These are phyloP conservation scores for Alternaria longipes DNA, from an alignment of 2,329 filamentous ascomycete genomes.

Conservation along the genomic window DNA sequence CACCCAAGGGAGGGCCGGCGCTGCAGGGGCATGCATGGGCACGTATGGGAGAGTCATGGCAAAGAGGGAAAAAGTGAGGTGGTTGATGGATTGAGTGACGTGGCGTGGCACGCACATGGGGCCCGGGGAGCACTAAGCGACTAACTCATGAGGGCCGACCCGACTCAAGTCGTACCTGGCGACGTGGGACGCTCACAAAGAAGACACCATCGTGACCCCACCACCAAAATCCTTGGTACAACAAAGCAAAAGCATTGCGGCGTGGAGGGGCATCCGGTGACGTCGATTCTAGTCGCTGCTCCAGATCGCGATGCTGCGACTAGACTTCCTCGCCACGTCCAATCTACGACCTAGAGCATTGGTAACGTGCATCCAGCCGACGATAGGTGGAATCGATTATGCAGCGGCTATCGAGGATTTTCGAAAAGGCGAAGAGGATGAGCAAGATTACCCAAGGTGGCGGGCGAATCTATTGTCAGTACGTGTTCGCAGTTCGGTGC, in stretches of 20 bases:
- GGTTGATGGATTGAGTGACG: slow-evolving; percentile 44
- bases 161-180: slow-evolving; percentile 18
- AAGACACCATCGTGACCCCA: slow-evolving; percentile 25
- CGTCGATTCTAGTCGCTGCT: slow-evolving; percentile 10
- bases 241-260: slow-evolving; percentile 23
- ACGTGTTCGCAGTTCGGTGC: slow-evolving; percentile 44
- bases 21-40: slow-evolving; percentile 37
- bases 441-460: slow-evolving; percentile 1
- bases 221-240: slow-evolving; percentile 22
- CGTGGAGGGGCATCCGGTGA: slow-evolving; percentile 10
- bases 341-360: slow-evolving; percentile 21
- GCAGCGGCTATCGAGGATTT: slow-evolving; percentile 45
- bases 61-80: slow-evolving; percentile 26
- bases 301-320: slow-evolving; percentile 19
- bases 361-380: slow-evolving; percentile 42
- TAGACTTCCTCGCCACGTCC: slow-evolving; percentile 10
- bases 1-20: slow-evolving; percentile 33
- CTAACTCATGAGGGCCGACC: slow-evolving; percentile 29
- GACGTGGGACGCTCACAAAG: slow-evolving; percentile 37
- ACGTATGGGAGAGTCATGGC: slow-evolving; percentile 27
- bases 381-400: slow-evolving; percentile 27
- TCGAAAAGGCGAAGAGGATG: slow-evolving; percentile 13
- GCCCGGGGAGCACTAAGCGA: slow-evolving; percentile 26
- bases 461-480: slow-evolving; percentile 38
- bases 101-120: slow-evolving; percentile 20